phyloP scores from a whole-genome alignment of 441 rosid species.

The Populus hybrid region DNA sequence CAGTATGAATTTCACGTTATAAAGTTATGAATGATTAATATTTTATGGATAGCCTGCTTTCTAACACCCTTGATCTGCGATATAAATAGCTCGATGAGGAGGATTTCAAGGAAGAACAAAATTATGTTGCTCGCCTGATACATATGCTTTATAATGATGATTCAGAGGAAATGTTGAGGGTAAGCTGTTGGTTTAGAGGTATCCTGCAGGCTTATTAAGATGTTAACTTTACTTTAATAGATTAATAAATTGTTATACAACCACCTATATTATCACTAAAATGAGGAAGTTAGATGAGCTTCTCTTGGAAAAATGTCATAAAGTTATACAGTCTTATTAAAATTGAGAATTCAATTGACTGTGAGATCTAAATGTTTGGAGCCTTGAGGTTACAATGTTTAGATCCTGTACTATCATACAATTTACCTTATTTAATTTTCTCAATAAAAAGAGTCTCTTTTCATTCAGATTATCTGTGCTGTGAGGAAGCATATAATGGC shows the following conservation, averaged over 20 bases:
- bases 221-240: constrained; percentile 3
- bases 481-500: constrained; percentile 76
- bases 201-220: neutral
- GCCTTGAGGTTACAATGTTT: neutral
- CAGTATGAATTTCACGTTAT: neutral
- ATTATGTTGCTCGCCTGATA: constrained; percentile 88
- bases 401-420: neutral
- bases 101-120: constrained; percentile 95
- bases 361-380: neutral
- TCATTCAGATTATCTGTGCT: constrained; percentile 57
- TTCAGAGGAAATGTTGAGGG: constrained; percentile 96
- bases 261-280: neutral
- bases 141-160: constrained; percentile 84
- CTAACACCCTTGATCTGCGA: constrained; percentile 6
- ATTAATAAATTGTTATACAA: neutral
- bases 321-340: neutral
- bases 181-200: constrained; percentile 17
- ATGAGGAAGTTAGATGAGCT: neutral
- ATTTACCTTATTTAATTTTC: neutral
- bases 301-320: neutral
- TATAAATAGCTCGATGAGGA: constrained; percentile 65
- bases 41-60: constrained; percentile 7
- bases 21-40: neutral
- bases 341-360: neutral
- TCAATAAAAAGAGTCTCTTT: neutral